phyloP scores from a whole-genome alignment of 176 grass and related monocot genomes.

The Oryza meridionalis region DNA sequence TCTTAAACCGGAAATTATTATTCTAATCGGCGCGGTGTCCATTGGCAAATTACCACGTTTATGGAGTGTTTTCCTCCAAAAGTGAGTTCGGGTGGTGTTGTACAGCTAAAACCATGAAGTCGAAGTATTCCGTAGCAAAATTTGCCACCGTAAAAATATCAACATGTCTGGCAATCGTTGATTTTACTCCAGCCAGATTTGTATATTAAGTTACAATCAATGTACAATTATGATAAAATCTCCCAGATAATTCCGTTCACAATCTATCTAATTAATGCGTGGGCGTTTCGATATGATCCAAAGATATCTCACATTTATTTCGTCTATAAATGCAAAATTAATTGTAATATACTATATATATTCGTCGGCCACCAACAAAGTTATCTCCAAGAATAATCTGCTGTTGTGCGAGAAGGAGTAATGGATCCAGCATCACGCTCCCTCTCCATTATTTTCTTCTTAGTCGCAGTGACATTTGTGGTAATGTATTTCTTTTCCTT shows the following conservation, averaged over 20 bases:
- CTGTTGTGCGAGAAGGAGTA: neutral
- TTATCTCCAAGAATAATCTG: neutral
- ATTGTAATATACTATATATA: neutral
- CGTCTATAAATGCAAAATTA: neutral
- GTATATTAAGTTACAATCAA: neutral
- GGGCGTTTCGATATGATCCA: neutral
- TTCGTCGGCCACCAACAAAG: neutral
- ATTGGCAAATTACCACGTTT: no score
- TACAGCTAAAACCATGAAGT: no score
- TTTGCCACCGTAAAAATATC: no score
- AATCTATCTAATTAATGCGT: neutral
- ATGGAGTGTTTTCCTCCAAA: no score
- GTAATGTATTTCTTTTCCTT: neutral
- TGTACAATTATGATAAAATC: neutral
- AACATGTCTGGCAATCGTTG: no score
- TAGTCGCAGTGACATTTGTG: neutral
- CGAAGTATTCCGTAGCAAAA: no score
- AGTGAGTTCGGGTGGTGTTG: no score
- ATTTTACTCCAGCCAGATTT: no score
- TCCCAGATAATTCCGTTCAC: neutral
- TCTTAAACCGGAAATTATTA: no score
- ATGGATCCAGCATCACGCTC: neutral
- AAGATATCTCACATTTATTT: neutral
- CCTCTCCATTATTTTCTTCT: neutral
- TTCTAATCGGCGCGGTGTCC: no score